Base-by-base conservation (phyloP, 208 protist genomes). In the Wallacemonas sp. region DNA sequence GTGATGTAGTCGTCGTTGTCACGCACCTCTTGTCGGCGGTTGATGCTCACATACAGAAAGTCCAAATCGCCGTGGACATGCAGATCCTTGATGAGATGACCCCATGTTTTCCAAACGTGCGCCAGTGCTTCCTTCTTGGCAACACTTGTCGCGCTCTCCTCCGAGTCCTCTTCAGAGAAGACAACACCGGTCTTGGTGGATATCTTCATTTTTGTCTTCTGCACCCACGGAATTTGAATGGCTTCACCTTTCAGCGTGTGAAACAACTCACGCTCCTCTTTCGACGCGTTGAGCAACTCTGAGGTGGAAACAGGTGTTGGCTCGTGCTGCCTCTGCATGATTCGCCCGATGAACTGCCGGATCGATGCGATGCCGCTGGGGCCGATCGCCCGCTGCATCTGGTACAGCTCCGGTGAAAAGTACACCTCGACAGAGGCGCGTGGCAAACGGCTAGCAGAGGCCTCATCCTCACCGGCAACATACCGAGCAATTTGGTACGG, bases 401-500 rank as follows among this genome's bases (percentile, higher is more conserved):
- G 70, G 58, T 88, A 92, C 19, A 95, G 65, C 38, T 95, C 85
- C 0, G 85, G 63, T 1, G 85, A 95, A 52, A 95, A 95, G 69
- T 95, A 95, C 26, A 95, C 76, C 59, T 95, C 81, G 19, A 95
- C 76, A 21, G 74, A 70, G 2, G 79, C 83, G n/a, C 61, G 68
- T 2, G 89, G 89, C 44, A 89, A 37, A 2, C 76, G 66, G 59
- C 69, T 68, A 0, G 63, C 22, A 36, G 39, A n/a, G 30, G 32
- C 24, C 3, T 38, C 38, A 21, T 54, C 32, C 12, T 71, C 52
- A 9, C 63, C 53, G 0, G 74, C 19, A 2, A 83, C 70, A 66
- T 89, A 91, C 63, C 78, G 79, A 33, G 84, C 89, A 34, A 95
- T 66, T 59, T 95, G 84, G 63, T 85, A 92, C n/a, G 89, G 89